phyloP scores from a whole-genome alignment of 345 rosid genomes.

The Geranium rotundifolium region DNA sequence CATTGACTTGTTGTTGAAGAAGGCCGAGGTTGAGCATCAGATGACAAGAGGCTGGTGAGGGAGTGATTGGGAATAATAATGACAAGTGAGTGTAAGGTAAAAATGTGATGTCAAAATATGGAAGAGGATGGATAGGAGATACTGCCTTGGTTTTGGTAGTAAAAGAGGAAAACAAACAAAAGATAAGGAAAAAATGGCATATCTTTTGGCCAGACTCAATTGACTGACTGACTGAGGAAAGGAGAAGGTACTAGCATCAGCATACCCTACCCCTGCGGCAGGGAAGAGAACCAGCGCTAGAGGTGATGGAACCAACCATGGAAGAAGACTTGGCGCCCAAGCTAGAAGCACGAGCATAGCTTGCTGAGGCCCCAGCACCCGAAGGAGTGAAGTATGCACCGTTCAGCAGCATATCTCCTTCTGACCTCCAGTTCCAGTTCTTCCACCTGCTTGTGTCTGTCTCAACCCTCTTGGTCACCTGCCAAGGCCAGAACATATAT shows the following conservation, averaged over 20 bases:
- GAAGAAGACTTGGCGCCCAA: slow-evolving; percentile 85
- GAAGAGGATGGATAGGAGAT: not conserved
- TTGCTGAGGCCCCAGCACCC: slow-evolving; percentile 69
- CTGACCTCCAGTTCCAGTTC: slow-evolving; percentile 87
- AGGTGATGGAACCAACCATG: slow-evolving; percentile 61
- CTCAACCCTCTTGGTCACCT: slow-evolving; percentile 88
- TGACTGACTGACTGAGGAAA: too few relatives aligned
- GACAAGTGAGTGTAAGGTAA: slow-evolving; percentile 16
- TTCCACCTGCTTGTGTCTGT: slow-evolving; percentile 45
- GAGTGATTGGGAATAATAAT: not conserved
- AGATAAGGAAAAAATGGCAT: not conserved
- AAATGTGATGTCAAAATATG: too few relatives aligned
- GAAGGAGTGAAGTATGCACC: slow-evolving; percentile 89
- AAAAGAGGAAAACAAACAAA: slow-evolving; percentile 1
- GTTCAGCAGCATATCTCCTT: slow-evolving; percentile 72
- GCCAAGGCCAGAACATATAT: slow-evolving; percentile 1
- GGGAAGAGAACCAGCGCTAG: slow-evolving; percentile 59
- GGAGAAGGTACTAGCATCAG: slow-evolving; percentile 16
- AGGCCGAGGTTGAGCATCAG: slow-evolving; percentile 66
- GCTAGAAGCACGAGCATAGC: slow-evolving; percentile 86
- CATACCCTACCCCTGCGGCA: slow-evolving; percentile 53
- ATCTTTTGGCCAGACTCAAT: not conserved
- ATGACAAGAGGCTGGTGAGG: slow-evolving; percentile 7
- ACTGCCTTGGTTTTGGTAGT: slow-evolving; percentile 4
- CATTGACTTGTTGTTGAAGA: slow-evolving; percentile 28